Conservation (phyloP, 2,329 filamentous ascomycete species). For the Ophiosphaerella narmari region DNA sequence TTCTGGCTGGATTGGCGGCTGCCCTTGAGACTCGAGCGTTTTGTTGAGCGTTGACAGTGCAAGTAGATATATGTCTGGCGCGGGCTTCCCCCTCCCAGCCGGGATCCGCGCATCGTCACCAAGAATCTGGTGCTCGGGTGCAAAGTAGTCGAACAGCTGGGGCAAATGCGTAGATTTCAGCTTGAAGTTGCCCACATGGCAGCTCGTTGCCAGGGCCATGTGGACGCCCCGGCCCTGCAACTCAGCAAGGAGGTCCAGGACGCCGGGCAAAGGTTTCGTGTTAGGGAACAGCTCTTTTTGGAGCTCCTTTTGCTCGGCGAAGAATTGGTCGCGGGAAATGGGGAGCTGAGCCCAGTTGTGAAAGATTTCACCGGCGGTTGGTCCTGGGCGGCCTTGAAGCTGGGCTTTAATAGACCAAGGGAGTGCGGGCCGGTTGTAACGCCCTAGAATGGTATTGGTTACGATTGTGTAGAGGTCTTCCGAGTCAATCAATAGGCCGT, state of each 20-base stretch:
- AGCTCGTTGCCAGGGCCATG: constrained; percentile 85
- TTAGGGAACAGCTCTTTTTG: constrained; percentile 75
- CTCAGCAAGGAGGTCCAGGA: constrained; percentile 67
- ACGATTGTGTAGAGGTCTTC: constrained; percentile 87
- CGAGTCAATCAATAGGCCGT: constrained; percentile 90
- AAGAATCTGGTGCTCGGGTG: constrained; percentile 73
- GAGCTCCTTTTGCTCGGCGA: constrained; percentile 61
- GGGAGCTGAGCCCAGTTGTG: constrained; percentile 85
- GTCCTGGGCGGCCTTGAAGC: constrained; percentile 68
- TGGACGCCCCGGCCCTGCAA: constrained; percentile 67
- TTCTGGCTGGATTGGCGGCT: constrained; percentile 70
- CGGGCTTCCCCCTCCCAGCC: constrained; percentile 84
- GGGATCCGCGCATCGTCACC: constrained; percentile 84
- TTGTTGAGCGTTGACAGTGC: constrained; percentile 85
- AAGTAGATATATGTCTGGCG: constrained; percentile 91
- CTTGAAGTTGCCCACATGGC: constrained; percentile 70
- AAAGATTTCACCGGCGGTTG: constrained; percentile 66
- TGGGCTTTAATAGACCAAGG: constrained; percentile 95
- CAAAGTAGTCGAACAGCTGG: constrained; percentile 65
- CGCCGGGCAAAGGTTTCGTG: constrained; percentile 79
- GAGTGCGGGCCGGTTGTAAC: constrained; percentile 72
- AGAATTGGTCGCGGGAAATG: constrained; percentile 71
- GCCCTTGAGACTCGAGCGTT: constrained; percentile 63
- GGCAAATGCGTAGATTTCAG: constrained; percentile 70
- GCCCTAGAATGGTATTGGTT: constrained; percentile 79